Evolutionary conservation across 331 rosid species (phyloP), one percentile per base, ranked within the genome.

Genomic region (Spiraea crenata): DNA sequence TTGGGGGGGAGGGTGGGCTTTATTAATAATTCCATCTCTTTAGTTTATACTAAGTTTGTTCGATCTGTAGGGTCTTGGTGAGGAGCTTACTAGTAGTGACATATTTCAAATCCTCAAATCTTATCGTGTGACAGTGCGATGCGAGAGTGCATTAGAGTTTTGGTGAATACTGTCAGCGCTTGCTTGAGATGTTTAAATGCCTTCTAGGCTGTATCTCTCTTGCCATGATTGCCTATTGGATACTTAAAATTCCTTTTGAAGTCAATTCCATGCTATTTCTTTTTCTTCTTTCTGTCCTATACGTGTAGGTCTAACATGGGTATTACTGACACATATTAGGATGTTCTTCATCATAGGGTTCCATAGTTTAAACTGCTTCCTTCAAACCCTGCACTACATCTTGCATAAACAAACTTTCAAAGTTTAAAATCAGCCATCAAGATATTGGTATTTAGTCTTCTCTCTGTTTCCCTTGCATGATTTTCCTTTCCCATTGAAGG

Each of bases 161-260:
- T 54, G 44, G 3, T 19, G 15, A 10, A 37, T 67, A 14, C 34
- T n/a, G 8, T 16, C 25, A 11, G 40, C 5, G 8, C 13, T 52
- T 67, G 61, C 38, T 46, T 66, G 58, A 66, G 38, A 48, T 62
- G 42, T 41, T 35, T 12, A n/a, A 42, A 42, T 15, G 52, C 50
- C 67, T 42, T 46, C 9, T 17, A 17, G 19, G n/a, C 13, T 17
- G 12, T 19, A 17, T 63, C 52, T 42, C 38, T 61, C 45, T 42
- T 31, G 61, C 38, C 58, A 52, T 31, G 9, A 7, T 52, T 63
- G 13, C 31, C 16, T n/a, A 37, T 59, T 38, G 14, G 4, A 61
- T 9, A 39, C 44, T 20, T 40, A 20, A 61, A n/a, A 10, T 45
- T 41, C 31, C 48, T 67, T 67, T 67, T 50, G 25, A 45, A 50